phyloP scores from a whole-genome alignment of 257 asterid genomes.

The Linderniella brevidens region DNA sequence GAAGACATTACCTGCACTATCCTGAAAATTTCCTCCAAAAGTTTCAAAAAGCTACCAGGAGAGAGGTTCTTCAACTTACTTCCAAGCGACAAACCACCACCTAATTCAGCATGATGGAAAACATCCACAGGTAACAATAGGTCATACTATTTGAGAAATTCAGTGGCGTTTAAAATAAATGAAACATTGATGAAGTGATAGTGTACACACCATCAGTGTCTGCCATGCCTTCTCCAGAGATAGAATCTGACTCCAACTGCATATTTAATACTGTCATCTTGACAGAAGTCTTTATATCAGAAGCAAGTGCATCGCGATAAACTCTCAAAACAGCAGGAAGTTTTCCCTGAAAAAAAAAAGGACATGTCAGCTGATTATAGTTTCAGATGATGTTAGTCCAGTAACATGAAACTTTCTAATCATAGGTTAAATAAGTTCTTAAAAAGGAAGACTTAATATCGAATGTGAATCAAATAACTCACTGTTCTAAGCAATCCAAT shows the following conservation, averaged over 20 bases:
- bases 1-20: slow-evolving; percentile 83
- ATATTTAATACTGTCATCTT: slow-evolving; percentile 64
- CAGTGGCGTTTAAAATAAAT: not conserved
- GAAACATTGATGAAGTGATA: slow-evolving; percentile 9
- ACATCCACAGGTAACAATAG: too few species aligned
- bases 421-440: slow-evolving; percentile 1
- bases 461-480: slow-evolving; percentile 20
- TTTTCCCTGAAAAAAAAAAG: slow-evolving; percentile 54
- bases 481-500: slow-evolving; percentile 97
- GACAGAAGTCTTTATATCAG: slow-evolving; percentile 78
- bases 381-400: not conserved
- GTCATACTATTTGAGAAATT: slow-evolving; percentile 3
- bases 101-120: slow-evolving; percentile 22
- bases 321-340: slow-evolving; percentile 87
- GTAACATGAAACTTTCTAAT: slow-evolving; percentile 2
- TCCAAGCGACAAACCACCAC: slow-evolving; percentile 86
- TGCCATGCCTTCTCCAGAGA: slow-evolving; percentile 58
- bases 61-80: slow-evolving; percentile 78
- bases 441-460: slow-evolving; percentile 4
- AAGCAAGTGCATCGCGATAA: slow-evolving; percentile 77
- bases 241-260: slow-evolving; percentile 65
- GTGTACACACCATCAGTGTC: slow-evolving; percentile 69
- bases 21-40: slow-evolving; percentile 68
- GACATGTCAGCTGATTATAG: slow-evolving; percentile 9
- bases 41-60: slow-evolving; percentile 80